Base-by-base conservation (phyloP, 805 yeast species). In the Kurtzmaniella fragi region DNA sequence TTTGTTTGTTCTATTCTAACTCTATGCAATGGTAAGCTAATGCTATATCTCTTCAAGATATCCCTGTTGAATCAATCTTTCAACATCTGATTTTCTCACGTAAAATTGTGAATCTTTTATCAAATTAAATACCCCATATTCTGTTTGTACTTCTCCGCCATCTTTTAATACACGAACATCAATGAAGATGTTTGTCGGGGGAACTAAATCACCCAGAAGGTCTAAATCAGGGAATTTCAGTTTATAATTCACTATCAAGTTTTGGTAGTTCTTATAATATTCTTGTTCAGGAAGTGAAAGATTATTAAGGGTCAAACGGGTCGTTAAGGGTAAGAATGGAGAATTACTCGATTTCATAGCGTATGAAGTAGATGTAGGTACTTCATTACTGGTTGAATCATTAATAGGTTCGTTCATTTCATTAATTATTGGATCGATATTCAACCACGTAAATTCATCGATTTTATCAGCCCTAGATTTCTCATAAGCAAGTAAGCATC, bases 91-190 rank as follows among this genome's bases (percentile, higher is more conserved):
- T 49, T 87, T 91, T 42, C 99, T 71, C 14, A 91, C 97, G 55
- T 85, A 91, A 55, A 91, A 90, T 55, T 93, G 98, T 2, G 96
- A 85, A 57, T 91, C 91, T 53, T 90, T 91, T 2, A 95, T 86
- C 47, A 93, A 65, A 52, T 90, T 90, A 64, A 93, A 89, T 3
- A 88, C 96, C 16, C 97, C 99, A 52, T 91, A 91, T 57, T 91
- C 99, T 0, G 99, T 93, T 55, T 90, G 96, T 28, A 91, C 88
- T 56, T 93, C 98, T 1, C 99, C 99, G 0, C 95, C 97, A 52
- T 91, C 95, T 56, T 84, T 84, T 37, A 91, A 62, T 6, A 91
- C 98, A 42, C 99, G 68, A 4, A 93, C 98, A 53, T 91, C 99
- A 8, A 91, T 85, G 50, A 91, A 93, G 23, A 93, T 84, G 48